Percentiles rank a stretch among this genome's conserved stretches.
Conservation (phyloP, 768 basidiomycete genomes). For the Phlebiopsis flavidoalba region DNA sequence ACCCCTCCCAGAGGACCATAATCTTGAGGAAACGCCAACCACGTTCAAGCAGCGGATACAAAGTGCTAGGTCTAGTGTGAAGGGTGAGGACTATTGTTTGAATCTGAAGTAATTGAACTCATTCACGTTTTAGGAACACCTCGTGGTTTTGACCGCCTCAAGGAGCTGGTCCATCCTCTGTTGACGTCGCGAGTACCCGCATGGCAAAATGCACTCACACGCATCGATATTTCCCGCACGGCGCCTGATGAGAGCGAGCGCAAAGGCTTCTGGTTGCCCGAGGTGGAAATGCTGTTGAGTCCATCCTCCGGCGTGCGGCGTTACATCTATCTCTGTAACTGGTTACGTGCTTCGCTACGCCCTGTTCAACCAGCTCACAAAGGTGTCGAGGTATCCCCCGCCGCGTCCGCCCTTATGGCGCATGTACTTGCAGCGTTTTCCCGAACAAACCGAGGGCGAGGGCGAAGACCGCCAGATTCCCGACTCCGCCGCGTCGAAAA, state of each 20-base stretch:
- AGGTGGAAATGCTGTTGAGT: neutral
- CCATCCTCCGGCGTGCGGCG: no score
- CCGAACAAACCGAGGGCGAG: no score
- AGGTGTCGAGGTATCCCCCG: neutral
- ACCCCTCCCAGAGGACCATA: neutral
- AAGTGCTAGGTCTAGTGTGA: neutral
- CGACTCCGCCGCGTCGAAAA: no score
- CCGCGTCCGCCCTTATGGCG: neutral
- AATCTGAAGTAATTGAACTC: neutral
- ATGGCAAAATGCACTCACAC: neutral
- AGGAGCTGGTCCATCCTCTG: neutral
- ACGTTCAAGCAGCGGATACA: neutral
- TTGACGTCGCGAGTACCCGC: neutral
- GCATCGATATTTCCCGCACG: neutral
- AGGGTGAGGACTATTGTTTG: neutral
- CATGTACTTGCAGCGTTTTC: neutral
- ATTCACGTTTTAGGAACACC: neutral
- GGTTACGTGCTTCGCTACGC: neutral
- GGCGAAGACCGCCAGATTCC: no score
- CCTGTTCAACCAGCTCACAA: neutral
- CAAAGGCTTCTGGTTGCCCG: neutral
- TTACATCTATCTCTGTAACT: neutral
- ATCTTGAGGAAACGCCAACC: neutral
- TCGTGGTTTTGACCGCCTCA: neutral
- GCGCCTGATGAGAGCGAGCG: neutral